Evolutionary conservation across 2,329 filamentous ascomycete species (phyloP), one percentile per base, ranked within the genome.

Genomic region (Stenocarpella maydis): DNA sequence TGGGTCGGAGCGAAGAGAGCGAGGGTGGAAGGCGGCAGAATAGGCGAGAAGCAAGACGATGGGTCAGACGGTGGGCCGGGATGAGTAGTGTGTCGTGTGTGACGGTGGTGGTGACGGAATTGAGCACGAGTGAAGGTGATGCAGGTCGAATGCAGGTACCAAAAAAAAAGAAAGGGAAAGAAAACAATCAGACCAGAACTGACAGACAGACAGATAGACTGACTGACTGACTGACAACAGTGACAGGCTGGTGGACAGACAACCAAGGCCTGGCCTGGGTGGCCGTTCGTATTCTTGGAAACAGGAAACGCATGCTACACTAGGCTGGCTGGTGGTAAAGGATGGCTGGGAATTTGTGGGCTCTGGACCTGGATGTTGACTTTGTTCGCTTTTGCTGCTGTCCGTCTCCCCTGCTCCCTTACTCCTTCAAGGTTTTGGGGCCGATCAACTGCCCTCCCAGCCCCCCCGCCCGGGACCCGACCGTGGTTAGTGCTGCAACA

Each of bases 311-410:
- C 55, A n/a, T 39, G 41, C 39, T 45, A 17, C 39, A 9, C 4
- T 9, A 9, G 31, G 31, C 31, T 34, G 31, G 31, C 7, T 9
- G 34, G 34, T 12, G 12, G 6, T 37, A 37, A 9, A 9, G 6
- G 41, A 63, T 63, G 58, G 58, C 58, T 63, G 58, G 58, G 58
- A 43, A 63, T 49, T 49, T 49, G 58, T 63, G 58, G 58, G 43
- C 41, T 49, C 58, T 63, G 58, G 58, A 45, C 55, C 10, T 37
- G 2, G n/a, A n/a, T n/a, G n/a, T n/a, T n/a, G n/a, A n/a, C n/a
- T n/a, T n/a, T n/a, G n/a, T n/a, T n/a, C n/a, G n/a, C n/a, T n/a
- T n/a, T n/a, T n/a, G n/a, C n/a, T n/a, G n/a, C n/a, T n/a, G n/a
- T n/a, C n/a, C n/a, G n/a, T n/a, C n/a, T n/a, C n/a, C n/a, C n/a